These are phyloP conservation scores for Monosporascus sp. DNA, from an alignment of 2,329 filamentous ascomycete genomes.

Conservation along the genomic window DNA sequence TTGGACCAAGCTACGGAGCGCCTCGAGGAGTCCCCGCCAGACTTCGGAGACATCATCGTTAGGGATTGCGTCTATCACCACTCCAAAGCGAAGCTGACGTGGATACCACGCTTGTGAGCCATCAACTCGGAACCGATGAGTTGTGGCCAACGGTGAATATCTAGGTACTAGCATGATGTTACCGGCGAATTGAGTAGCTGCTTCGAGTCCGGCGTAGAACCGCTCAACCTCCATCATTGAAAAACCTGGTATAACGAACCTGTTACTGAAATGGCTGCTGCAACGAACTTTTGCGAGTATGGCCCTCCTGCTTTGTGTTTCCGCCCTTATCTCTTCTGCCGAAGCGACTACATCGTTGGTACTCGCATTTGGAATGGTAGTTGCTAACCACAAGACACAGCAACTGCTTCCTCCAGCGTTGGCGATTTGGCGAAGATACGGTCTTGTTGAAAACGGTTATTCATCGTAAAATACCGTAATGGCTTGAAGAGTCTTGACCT, in stretches of 20 bases:
- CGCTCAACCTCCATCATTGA: constrained; percentile 55
- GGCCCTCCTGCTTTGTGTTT: background rate
- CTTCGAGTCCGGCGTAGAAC: constrained; percentile 47
- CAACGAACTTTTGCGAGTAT: constrained; percentile 43
- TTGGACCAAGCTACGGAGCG: constrained; percentile 38
- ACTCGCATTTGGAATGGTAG: background rate
- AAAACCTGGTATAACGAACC: constrained; percentile 50
- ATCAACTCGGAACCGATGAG: background rate
- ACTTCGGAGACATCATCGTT: constrained; percentile 47
- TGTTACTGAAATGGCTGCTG: constrained; percentile 40
- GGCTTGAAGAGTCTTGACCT: constrained; percentile 34
- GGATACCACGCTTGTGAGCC: constrained; percentile 39
- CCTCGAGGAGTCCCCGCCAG: constrained; percentile 32
- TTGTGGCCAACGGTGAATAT: background rate
- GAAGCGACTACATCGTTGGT: background rate
- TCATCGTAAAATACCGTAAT: constrained; percentile 43
- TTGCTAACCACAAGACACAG: background rate
- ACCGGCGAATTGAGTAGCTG: constrained; percentile 48
- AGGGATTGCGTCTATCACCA: constrained; percentile 49
- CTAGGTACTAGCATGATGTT: constrained; percentile 48
- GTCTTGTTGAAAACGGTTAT: constrained; percentile 54
- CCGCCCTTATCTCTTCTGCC: too few species aligned
- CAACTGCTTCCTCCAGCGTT: constrained; percentile 51
- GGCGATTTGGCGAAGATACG: constrained; percentile 35
- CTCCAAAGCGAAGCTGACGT: constrained; percentile 43